phyloP scores from a whole-genome alignment of 805 yeast genomes.

The Kluyveromyces wickerhamii region DNA sequence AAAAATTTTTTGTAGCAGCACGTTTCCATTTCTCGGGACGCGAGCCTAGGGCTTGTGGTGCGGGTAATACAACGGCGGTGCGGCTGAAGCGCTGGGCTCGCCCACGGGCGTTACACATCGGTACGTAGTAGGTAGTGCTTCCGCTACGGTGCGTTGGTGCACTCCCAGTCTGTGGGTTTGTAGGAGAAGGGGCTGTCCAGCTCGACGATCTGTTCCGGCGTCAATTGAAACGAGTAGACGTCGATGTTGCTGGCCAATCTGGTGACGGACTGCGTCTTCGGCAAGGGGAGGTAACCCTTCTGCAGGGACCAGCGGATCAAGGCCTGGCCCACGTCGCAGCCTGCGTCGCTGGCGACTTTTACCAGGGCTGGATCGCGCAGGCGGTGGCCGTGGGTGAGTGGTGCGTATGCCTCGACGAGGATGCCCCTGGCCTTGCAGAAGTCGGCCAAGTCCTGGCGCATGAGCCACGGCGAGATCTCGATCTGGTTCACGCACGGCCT shows the following conservation, averaged over 20 bases:
- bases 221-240: constrained; percentile 42
- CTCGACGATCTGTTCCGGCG: constrained; percentile 33
- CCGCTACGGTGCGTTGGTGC: constrained; percentile 46
- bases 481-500: constrained; percentile 74
- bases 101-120: too few relatives aligned
- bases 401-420: constrained; percentile 69
- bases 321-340: constrained; percentile 51
- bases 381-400: constrained; percentile 59
- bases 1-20: too few relatives aligned
- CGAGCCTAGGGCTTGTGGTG: too few relatives aligned
- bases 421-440: constrained; percentile 50
- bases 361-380: constrained; percentile 46
- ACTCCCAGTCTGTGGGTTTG: constrained; percentile 75
- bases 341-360: constrained; percentile 41
- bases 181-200: constrained; percentile 48
- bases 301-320: constrained; percentile 66
- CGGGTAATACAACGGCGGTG: too few relatives aligned
- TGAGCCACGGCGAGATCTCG: constrained; percentile 81
- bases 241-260: constrained; percentile 51
- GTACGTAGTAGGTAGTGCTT: too few relatives aligned
- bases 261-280: constrained; percentile 48
- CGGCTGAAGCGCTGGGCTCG: too few relatives aligned
- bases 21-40: too few relatives aligned
- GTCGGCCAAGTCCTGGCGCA: constrained; percentile 53
- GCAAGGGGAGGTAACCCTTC: constrained; percentile 64